These are phyloP conservation scores for Colletotrichum melonis DNA, from an alignment of 2,329 filamentous ascomycete species.

Conservation along the genomic window DNA sequence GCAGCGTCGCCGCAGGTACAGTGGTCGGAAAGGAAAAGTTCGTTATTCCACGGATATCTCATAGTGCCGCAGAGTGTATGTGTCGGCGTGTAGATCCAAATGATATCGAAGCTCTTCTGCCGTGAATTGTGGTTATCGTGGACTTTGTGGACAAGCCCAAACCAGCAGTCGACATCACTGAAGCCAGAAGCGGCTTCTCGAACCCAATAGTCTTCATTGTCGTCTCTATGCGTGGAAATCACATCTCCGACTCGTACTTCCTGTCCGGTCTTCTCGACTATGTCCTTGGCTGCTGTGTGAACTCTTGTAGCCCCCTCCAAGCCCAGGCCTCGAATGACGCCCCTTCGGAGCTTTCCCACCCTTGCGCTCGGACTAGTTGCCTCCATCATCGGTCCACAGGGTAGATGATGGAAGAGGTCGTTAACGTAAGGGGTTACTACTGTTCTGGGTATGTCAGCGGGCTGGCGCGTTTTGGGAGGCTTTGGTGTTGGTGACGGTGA, in stretches of 20 bases:
- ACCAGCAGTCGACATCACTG: constrained; percentile 68
- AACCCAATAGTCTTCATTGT: constrained; percentile 67
- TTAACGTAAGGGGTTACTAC: constrained; percentile 78
- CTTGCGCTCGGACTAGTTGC: constrained; percentile 42
- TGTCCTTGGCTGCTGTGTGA: constrained; percentile 38
- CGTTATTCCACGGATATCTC: constrained; percentile 76
- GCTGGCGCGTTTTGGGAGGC: background rate
- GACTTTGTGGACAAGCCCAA: constrained; percentile 74
- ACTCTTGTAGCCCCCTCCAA: constrained; percentile 42
- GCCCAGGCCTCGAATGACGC: constrained; percentile 42
- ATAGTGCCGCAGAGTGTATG: constrained; percentile 78
- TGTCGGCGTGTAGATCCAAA: constrained; percentile 79
- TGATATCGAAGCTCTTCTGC: constrained; percentile 65
- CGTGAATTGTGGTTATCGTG: constrained; percentile 47
- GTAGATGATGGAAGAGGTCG: constrained; percentile 72
- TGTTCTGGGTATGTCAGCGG: constrained; percentile 53
- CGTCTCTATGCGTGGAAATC: constrained; percentile 59
- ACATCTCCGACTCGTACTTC: constrained; percentile 22
- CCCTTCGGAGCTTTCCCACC: constrained; percentile 43
- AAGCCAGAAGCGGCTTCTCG: constrained; percentile 56
- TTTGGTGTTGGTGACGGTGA: background rate
- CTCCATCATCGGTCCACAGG: constrained; percentile 66
- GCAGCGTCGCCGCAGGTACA: constrained; percentile 71
- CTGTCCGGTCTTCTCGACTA: background rate
- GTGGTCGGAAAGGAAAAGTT: constrained; percentile 81